Conservation (phyloP, 148 eudicot species). For the Vaccinium macrocarpon region DNA sequence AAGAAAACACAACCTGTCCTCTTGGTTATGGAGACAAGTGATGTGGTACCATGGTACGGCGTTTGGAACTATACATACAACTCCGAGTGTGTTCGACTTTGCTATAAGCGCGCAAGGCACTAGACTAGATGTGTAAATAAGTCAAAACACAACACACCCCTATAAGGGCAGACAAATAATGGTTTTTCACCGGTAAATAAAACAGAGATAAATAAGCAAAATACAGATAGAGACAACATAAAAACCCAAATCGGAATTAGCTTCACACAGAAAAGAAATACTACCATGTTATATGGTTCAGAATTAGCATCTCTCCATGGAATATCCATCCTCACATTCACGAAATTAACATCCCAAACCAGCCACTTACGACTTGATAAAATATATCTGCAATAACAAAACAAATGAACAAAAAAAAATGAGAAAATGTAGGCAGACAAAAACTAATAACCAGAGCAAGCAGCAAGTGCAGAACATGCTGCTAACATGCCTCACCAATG, state of each 20-base stretch:
- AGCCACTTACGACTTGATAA: slow-evolving; percentile 52
- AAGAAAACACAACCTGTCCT: not conserved
- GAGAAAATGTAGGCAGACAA: not conserved
- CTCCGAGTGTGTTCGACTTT: not conserved
- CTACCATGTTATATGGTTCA: slow-evolving; percentile 56
- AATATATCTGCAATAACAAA: slow-evolving; percentile 43
- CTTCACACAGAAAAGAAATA: not conserved
- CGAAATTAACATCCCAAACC: slow-evolving; percentile 53
- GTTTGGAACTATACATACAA: not conserved
- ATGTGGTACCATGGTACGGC: not conserved
- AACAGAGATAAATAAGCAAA: not conserved
- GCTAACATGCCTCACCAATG: not conserved
- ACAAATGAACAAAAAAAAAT: slow-evolving; percentile 16
- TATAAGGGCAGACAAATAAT: not conserved
- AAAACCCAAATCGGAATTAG: not conserved
- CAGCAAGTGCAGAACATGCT: not conserved
- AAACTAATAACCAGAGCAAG: not conserved
- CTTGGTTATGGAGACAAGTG: not conserved
- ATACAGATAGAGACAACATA: not conserved
- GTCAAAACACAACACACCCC: not conserved
- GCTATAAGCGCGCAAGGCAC: not conserved
- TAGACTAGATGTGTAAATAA: not conserved
- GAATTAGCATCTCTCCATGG: slow-evolving; percentile 39
- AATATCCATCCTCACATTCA: slow-evolving; percentile 37
- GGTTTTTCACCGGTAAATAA: not conserved